Evolutionary conservation across 768 basidiomycete genomes (phyloP).

Genomic region (Pseudohyphozyma bogoriensis): DNA sequence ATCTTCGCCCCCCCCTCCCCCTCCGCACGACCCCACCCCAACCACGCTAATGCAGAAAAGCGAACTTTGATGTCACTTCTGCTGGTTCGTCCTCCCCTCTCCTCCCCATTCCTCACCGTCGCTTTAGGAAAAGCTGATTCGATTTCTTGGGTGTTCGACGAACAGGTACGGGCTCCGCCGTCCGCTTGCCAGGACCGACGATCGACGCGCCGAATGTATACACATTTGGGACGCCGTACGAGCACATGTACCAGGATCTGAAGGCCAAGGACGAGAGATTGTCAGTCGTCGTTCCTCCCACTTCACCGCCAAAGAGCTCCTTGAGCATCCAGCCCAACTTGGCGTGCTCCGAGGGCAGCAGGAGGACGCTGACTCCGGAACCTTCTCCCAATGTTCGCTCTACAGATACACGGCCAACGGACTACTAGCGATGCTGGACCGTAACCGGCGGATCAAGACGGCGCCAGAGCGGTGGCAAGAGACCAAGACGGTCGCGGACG

Average conservation of each 20-base stretch:
- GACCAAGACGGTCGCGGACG: constrained; percentile 72
- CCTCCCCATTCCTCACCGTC: too few species aligned
- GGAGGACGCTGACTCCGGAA: background rate
- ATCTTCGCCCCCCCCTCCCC: background rate
- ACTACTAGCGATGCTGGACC: constrained; percentile 86
- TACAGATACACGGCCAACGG: constrained; percentile 85
- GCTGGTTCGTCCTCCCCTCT: too few species aligned
- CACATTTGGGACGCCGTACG: constrained; percentile 91
- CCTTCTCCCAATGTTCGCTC: background rate
- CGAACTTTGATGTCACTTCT: constrained; percentile 81
- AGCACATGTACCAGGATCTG: constrained; percentile 86
- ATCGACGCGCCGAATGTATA: constrained; percentile 98
- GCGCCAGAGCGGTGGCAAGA: constrained; percentile 99
- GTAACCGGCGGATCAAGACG: constrained; percentile 78
- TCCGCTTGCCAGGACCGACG: constrained; percentile 87
- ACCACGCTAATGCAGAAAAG: constrained; percentile 71
- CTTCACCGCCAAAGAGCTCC: background rate
- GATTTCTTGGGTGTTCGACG: too few species aligned
- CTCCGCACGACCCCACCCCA: background rate
- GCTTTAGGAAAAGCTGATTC: too few species aligned
- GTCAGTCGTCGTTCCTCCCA: constrained; percentile 46
- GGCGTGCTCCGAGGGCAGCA: too few species aligned
- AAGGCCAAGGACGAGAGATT: constrained; percentile 67
- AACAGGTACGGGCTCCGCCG: constrained; percentile 95
- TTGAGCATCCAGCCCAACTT: too few species aligned